Percentiles rank a stretch among this genome's conserved stretches.
These are phyloP conservation scores for Ilyonectria sp. DNA, from an alignment of 2,329 filamentous ascomycete species.

Conservation along the genomic window DNA sequence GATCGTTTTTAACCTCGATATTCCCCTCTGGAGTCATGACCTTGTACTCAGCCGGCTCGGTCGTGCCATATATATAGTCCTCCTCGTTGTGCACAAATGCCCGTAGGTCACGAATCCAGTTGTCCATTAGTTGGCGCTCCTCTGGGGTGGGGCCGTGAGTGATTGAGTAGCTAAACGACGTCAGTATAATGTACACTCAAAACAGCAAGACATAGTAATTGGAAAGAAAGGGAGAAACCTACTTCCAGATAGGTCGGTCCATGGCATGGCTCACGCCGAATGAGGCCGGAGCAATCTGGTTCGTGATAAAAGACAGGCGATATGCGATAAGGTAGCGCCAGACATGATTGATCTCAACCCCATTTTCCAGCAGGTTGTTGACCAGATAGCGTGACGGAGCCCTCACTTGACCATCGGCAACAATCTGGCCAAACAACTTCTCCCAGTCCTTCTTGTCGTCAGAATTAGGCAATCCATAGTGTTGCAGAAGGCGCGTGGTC, in stretches of 20 bases:
- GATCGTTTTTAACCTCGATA: conserved; percentile 20
- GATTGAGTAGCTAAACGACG: conserved; percentile 22
- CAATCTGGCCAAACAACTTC: conserved; percentile 23
- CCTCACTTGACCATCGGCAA: conserved; percentile 31
- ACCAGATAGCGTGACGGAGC: conserved; percentile 24
- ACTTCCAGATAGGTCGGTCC: conserved; percentile 35
- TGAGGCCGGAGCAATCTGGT: conserved; percentile 29
- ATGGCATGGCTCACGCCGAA: conserved; percentile 35
- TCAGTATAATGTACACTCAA: not conserved
- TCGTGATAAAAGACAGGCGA: conserved; percentile 27
- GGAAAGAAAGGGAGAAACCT: not conserved
- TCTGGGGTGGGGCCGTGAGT: conserved; percentile 17
- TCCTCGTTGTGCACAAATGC: conserved; percentile 22
- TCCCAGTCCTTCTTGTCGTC: conserved; percentile 25
- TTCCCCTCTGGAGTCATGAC: conserved; percentile 24
- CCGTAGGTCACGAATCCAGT: conserved; percentile 26
- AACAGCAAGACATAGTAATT: not conserved
- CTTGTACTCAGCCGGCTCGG: conserved; percentile 20
- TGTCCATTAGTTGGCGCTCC: conserved; percentile 19
- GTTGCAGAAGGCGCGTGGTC: conserved; percentile 15
- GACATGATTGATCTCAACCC: conserved; percentile 8
- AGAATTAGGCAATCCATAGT: conserved; percentile 14
- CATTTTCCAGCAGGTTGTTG: conserved; percentile 25
- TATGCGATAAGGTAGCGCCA: conserved; percentile 33
- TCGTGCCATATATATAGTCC: conserved; percentile 10